phyloP scores from a whole-genome alignment of 768 basidiomycete genomes.

The Mycena rosella region DNA sequence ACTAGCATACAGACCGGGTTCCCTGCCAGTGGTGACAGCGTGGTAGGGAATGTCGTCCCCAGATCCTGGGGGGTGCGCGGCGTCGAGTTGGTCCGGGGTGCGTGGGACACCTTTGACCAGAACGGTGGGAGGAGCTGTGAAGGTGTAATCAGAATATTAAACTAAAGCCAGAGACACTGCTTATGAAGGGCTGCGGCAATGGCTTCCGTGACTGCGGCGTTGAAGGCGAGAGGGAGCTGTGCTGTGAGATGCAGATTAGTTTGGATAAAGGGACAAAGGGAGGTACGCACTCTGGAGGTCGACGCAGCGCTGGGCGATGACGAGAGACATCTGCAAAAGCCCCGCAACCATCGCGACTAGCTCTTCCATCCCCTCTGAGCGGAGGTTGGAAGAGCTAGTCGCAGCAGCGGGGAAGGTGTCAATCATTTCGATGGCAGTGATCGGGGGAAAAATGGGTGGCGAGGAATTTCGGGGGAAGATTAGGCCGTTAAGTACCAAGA shows the following conservation, averaged over 20 bases:
- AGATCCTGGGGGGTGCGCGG: constrained; percentile 2
- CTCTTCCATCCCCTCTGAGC: constrained; percentile 5
- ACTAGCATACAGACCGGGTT: constrained; percentile 2
- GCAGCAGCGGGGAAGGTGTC: neutral
- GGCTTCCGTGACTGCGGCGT: neutral
- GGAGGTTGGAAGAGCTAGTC: neutral
- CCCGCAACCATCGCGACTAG: neutral
- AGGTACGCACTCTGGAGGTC: constrained; percentile 11
- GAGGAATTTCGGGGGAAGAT: too few species aligned
- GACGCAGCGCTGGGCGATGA: constrained; percentile 5
- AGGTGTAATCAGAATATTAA: neutral
- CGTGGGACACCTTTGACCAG: neutral
- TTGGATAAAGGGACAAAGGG: too few species aligned
- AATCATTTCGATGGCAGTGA: neutral
- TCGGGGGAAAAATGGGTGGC: too few species aligned
- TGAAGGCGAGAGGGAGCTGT: neutral
- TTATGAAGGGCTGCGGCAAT: neutral
- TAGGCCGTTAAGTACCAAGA: too few species aligned
- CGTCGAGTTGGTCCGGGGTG: constrained; percentile 10
- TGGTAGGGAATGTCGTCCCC: neutral
- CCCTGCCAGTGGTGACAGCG: constrained; percentile 5
- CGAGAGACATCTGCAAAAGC: constrained; percentile 9
- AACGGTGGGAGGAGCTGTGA: too few species aligned
- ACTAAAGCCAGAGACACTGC: neutral
- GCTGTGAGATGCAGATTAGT: neutral